Percentiles rank a stretch among this genome's conserved stretches.
Evolutionary conservation across 352 stramenopile genomes (phyloP).

Genomic region (Globisporangium polare): DNA sequence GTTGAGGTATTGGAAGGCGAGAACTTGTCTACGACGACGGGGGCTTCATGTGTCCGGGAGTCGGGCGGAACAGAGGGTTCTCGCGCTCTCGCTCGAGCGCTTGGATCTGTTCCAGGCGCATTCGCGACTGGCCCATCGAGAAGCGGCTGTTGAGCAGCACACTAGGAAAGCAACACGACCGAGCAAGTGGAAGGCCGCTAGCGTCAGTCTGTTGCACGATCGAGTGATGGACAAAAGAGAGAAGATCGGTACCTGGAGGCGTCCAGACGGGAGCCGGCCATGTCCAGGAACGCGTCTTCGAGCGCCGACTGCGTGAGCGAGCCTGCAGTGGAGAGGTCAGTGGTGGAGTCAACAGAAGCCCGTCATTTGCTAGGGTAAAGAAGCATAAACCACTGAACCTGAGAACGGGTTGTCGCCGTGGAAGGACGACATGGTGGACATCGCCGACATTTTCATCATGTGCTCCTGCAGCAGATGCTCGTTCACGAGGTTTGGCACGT

Average conservation of each 20-base stretch:
- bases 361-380: not conserved
- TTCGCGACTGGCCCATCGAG: conserved; percentile 26
- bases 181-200: too few species aligned
- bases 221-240: too few species aligned
- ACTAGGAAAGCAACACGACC: conserved; percentile 14
- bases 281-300: conserved; percentile 82
- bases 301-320: conserved; percentile 80
- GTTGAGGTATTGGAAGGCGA: not conserved
- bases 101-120: conserved; percentile 25
- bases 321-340: conserved; percentile 9
- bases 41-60: not conserved
- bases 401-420: conserved; percentile 57
- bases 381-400: conserved; percentile 7
- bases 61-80: not conserved
- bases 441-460: conserved; percentile 47
- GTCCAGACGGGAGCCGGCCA: conserved; percentile 75
- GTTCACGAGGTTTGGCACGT: conserved; percentile 6
- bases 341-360: not conserved
- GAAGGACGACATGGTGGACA: conserved; percentile 54
- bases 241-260: conserved; percentile 39
- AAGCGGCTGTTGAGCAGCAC: conserved; percentile 64
- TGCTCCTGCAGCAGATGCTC: conserved; percentile 36
- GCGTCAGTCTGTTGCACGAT: too few species aligned
- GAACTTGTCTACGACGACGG: not conserved
- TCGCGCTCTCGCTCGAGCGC: conserved; percentile 7